Evolutionary conservation across 306 rosid species (phyloP).

Genomic region (Vachellia collinsii): DNA sequence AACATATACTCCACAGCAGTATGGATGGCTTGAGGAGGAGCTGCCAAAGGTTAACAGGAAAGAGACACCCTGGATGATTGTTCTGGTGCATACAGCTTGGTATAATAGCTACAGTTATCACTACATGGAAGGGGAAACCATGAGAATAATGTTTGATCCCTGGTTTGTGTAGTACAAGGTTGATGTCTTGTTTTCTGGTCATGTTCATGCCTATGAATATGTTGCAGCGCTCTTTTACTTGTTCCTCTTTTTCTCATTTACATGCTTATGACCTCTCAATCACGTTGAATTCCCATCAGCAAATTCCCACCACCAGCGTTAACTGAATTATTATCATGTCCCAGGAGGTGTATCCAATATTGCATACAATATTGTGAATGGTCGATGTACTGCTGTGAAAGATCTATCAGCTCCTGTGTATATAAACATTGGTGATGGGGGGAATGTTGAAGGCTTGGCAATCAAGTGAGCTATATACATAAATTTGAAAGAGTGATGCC

Average conservation of each 20-base stretch:
- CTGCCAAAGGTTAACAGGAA: conserved; percentile 73
- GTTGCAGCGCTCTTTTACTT: conserved; percentile 28
- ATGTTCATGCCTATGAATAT: conserved; percentile 95
- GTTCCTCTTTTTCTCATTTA: background rate
- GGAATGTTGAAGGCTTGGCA: conserved; percentile 87
- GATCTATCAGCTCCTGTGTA: conserved; percentile 87
- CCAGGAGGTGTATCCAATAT: conserved; percentile 84
- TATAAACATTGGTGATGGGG: conserved; percentile 92
- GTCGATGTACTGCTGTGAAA: conserved; percentile 64
- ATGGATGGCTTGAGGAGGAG: conserved; percentile 74
- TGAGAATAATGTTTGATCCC: conserved; percentile 77
- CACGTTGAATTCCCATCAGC: no score
- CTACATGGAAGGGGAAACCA: conserved; percentile 93
- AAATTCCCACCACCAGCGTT: no score
- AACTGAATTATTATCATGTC: background rate
- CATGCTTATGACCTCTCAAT: no score
- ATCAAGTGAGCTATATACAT: conserved; percentile 59
- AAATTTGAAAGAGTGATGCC: background rate
- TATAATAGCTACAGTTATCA: conserved; percentile 77
- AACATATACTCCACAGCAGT: conserved; percentile 76
- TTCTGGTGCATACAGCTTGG: conserved; percentile 75
- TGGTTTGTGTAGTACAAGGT: conserved; percentile 81
- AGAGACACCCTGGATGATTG: conserved; percentile 89
- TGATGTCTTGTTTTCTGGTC: conserved; percentile 85
- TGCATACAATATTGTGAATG: conserved; percentile 71